A percentile compares a stretch with the other conserved stretches of the same genome.
Evolutionary conservation across 345 rosid genomes (phyloP).

Genomic region (Gossypium thurberi): DNA sequence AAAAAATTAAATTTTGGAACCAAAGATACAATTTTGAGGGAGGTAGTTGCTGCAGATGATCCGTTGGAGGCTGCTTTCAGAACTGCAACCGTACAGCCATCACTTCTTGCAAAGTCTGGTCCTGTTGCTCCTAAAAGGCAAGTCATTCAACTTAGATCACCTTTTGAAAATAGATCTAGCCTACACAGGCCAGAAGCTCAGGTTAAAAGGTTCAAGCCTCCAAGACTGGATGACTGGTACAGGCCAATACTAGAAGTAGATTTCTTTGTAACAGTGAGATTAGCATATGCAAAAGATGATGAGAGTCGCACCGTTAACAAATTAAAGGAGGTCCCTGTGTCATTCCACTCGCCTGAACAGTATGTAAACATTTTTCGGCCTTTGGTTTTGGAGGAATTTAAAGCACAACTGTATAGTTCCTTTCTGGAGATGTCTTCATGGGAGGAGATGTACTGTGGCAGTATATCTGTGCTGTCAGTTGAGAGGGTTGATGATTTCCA

Average conservation of each 20-base stretch:
- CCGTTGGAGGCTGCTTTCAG: conserved; percentile 43
- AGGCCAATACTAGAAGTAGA: conserved; percentile 76
- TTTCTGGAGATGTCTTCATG: conserved; percentile 74
- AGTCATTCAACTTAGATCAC: conserved; percentile 81
- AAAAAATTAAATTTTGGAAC: conserved; percentile 28
- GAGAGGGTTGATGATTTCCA: conserved; percentile 96
- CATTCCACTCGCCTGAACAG: conserved; percentile 74
- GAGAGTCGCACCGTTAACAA: conserved; percentile 32
- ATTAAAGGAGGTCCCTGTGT: conserved; percentile 80
- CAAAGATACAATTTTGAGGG: conserved; percentile 38
- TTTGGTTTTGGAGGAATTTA: conserved; percentile 90
- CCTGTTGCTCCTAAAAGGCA: conserved; percentile 69
- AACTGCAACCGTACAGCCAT: conserved; percentile 36
- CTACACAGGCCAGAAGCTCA: conserved; percentile 46
- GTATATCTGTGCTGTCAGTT: conserved; percentile 74
- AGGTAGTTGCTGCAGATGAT: conserved; percentile 43
- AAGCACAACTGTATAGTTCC: conserved; percentile 82
- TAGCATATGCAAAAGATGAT: conserved; percentile 39
- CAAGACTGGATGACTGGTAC: conserved; percentile 91
- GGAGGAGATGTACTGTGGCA: conserved; percentile 74
- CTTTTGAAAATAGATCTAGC: conserved; percentile 49
- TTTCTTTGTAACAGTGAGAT: conserved; percentile 71
- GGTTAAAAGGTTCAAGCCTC: conserved; percentile 77
- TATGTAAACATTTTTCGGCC: conserved; percentile 83
- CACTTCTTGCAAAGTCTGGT: conserved; percentile 36